Evolutionary conservation across 2,329 filamentous ascomycete species (phyloP), one percentile per base, ranked within the genome.

Genomic region (Mollisia scopiformis): DNA sequence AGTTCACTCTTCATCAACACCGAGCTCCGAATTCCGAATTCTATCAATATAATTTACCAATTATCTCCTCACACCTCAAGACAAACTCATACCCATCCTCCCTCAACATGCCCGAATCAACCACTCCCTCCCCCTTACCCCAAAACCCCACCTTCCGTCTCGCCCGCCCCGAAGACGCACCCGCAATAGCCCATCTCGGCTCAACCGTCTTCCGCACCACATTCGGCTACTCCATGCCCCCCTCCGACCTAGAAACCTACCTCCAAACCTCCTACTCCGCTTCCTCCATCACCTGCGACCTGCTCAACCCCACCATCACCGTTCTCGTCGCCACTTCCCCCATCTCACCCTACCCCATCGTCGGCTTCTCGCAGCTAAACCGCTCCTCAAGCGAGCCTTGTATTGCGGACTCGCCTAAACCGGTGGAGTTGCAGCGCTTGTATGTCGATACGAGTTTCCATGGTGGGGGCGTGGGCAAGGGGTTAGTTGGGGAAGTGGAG

Each of bases 321-420:
- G 65, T 67, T 46, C 30, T 75, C 21, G 64, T 74, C 7, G 75
- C 76, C 7, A 69, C 71, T 2, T 57, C 61, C 1, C 61, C 50
- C 11, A 58, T 55, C 0, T 25, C 57, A 0, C 54, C 65, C 2
- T 62, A 62, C 1, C 58, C 52, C 10, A 58, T 80, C 1, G 41
- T 78, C 0, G 80, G 79, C 1, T 82, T 82, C 61, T 72, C 72
- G 0, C 72, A 77, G 41, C 71, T 82, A 13, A 79, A 72, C 0
- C 69, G 73, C 2, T 74, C 72, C 1, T 72, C 71, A 1, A 68
- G 50, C 0, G 79, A 82, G 51, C 75, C 77, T 0, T 79, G 76
- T 47, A 59, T 80, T 13, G 68, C 61, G 0, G 55, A 70, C 1
- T n/a, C n/a, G 0, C 68, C 72, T 4, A 65, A 67, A 2, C 69